These are phyloP conservation scores for Aspergillus texensis DNA, from an alignment of 2,329 filamentous ascomycete genomes.

Conservation along the genomic window DNA sequence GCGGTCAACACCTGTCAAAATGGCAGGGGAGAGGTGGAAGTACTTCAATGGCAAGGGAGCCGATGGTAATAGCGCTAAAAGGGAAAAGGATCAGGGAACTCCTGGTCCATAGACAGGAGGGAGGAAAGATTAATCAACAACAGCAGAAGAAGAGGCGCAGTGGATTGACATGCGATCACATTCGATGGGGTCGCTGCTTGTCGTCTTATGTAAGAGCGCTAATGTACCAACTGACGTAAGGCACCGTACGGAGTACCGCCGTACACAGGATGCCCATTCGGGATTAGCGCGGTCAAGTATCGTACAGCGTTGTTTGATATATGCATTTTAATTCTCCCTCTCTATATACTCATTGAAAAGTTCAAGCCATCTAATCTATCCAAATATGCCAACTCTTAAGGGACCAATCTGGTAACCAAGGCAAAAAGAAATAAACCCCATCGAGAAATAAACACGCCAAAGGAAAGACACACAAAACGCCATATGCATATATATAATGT, in stretches of 20 bases:
- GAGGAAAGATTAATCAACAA: constrained; percentile 11
- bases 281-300: background rate
- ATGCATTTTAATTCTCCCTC: background rate
- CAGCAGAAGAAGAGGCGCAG: constrained; percentile 6
- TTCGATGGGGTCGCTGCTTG: background rate
- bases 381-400: background rate
- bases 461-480: constrained; percentile 8
- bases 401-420: background rate
- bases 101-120: constrained; percentile 31
- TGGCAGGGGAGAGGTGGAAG: constrained; percentile 15
- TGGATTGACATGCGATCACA: constrained; percentile 1
- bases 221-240: constrained; percentile 2
- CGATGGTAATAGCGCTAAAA: constrained; percentile 5
- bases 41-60: constrained; percentile 17
- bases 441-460: background rate
- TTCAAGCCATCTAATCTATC: background rate
- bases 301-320: background rate
- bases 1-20: constrained; percentile 30
- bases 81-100: constrained; percentile 18
- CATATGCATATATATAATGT: constrained; percentile 4
- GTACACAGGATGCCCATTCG: background rate
- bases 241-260: background rate
- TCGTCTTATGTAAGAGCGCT: background rate
- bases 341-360: background rate
- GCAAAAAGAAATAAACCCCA: background rate